A percentile compares a stretch with the other conserved stretches of the same genome.
These are phyloP conservation scores for Tephrocybe sp. DNA, from an alignment of 768 basidiomycete genomes.

Conservation along the genomic window DNA sequence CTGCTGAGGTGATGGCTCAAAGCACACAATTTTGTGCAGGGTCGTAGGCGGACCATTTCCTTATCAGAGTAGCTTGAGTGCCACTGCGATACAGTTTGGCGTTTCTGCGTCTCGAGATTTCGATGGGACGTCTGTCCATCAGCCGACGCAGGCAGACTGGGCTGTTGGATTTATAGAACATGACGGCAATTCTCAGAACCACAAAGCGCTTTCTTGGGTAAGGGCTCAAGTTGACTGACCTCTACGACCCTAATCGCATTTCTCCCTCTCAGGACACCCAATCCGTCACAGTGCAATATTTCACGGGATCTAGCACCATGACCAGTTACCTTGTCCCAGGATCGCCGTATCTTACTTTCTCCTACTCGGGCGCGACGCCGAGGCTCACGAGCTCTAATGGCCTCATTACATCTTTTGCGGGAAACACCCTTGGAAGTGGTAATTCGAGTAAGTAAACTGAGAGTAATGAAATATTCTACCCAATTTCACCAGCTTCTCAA, in stretches of 20 bases:
- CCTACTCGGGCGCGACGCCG: slow-evolving; percentile 27
- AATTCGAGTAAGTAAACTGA: slow-evolving; percentile 15
- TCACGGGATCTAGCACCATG: slow-evolving; percentile 26
- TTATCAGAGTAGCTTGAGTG: slow-evolving; percentile 25
- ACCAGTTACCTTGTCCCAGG: slow-evolving; percentile 31
- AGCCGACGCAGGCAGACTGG: slow-evolving; percentile 30
- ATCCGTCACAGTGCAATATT: slow-evolving; percentile 33
- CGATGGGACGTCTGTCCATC: slow-evolving; percentile 30
- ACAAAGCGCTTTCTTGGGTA: slow-evolving; percentile 32
- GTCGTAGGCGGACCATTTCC: slow-evolving; percentile 30
- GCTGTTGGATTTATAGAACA: slow-evolving; percentile 27
- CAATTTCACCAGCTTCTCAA: not conserved
- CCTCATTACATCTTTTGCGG: slow-evolving; percentile 27
- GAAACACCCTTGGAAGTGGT: slow-evolving; percentile 19
- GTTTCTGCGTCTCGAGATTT: slow-evolving; percentile 26
- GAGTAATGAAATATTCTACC: not conserved
- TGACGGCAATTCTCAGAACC: slow-evolving; percentile 25
- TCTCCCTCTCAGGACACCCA: slow-evolving; percentile 24
- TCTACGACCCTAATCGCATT: not conserved
- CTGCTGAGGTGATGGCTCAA: not conserved
- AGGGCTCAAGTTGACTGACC: not conserved
- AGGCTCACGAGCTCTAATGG: slow-evolving; percentile 26
- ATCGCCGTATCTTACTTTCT: slow-evolving; percentile 31
- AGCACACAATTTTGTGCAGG: slow-evolving; percentile 11
- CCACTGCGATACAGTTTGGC: slow-evolving; percentile 27